phyloP scores from a whole-genome alignment of 1,284 basidiomycete genomes.

The Ganoderma sinense region DNA sequence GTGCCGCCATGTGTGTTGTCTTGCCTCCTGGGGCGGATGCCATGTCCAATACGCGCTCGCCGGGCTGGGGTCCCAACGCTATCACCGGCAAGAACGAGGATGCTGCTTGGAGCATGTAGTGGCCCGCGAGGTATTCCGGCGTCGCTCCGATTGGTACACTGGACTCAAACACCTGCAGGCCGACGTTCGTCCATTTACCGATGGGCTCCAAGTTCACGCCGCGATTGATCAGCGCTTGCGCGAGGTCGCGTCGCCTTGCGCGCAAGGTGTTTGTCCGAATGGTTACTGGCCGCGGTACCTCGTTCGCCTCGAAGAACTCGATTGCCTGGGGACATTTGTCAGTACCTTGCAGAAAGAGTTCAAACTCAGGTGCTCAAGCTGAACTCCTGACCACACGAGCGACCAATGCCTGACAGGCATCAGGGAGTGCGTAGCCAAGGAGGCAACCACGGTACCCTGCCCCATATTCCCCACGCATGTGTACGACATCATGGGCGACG shows the following conservation, averaged over 20 bases:
- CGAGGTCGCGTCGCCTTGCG: constrained; percentile 92
- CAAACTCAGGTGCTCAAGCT: not conserved
- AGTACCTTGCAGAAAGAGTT: not conserved
- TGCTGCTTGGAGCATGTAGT: constrained; percentile 99
- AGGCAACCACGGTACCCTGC: not conserved
- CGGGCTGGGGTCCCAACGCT: constrained; percentile 91
- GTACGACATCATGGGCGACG: not conserved
- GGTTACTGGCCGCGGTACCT: constrained; percentile 95
- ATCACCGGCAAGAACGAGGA: constrained; percentile 99
- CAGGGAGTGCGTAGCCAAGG: not conserved
- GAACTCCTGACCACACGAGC: not conserved
- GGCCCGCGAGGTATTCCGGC: constrained; percentile 98
- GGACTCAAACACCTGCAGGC: constrained; percentile 97
- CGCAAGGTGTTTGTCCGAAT: constrained; percentile 98
- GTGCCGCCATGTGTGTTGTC: constrained; percentile 94
- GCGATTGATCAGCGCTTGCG: constrained; percentile 93
- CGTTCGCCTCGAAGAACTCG: constrained; percentile 99
- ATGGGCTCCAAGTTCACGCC: constrained; percentile 98
- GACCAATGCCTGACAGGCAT: not conserved
- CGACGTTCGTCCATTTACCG: constrained; percentile 99
- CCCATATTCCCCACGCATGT: not conserved
- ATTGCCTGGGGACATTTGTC: constrained; percentile 69
- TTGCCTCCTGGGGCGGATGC: constrained; percentile 98
- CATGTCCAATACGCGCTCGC: constrained; percentile 98
- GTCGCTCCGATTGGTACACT: constrained; percentile 97